Base-by-base conservation (phyloP, 2,329 filamentous ascomycete genomes). In the Leptographium procerum region DNA sequence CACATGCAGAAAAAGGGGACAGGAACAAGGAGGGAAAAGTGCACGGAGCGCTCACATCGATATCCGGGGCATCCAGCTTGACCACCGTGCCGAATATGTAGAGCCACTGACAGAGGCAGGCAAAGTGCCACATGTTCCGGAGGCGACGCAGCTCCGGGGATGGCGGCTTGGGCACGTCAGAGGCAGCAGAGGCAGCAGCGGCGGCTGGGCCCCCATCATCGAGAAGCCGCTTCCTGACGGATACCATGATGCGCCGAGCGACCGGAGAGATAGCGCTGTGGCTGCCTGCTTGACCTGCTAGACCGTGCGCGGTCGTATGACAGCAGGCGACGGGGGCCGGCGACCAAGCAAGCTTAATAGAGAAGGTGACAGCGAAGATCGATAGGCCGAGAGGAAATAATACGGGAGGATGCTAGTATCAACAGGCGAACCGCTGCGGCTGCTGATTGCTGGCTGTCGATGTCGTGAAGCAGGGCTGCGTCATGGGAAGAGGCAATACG, bases 91-190 rank as follows among this genome's bases (percentile, higher is more conserved):
- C 91, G 71, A 99, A 99, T 47, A 92, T 83, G 70, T 86, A 88
- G 61, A 97, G 89, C 81, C 91, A 99, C 73, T 99, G 92, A 74
- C 87, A 91, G 9, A 97, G 76, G 67, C 91, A 92, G 61, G 92
- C 89, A 72, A 97, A 96, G 71, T 96, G 88, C 91, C 92, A 97
- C 80, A 89, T 91, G 69, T 89, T 94, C 62, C 92, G 84, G 64
- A 97, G 81, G 5, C 54, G 54, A 7, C 4, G 73, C 69, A 1
- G 66, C 26, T 55, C 65, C 9, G 66, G 60, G 9, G 59, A 57
- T 40, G 64, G 64, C 60, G 71, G 68, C 26, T 68, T 22, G 6
- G 34, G 22, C 19, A 52, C 14, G 8, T 29, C 33, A 14, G 60
- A 63, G 64, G 70, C 51, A 62, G 70, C n/a, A n/a, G n/a, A n/a